These are phyloP conservation scores for Cnidoscolus chayamansa DNA, from an alignment of 441 rosid species.

Conservation along the genomic window DNA sequence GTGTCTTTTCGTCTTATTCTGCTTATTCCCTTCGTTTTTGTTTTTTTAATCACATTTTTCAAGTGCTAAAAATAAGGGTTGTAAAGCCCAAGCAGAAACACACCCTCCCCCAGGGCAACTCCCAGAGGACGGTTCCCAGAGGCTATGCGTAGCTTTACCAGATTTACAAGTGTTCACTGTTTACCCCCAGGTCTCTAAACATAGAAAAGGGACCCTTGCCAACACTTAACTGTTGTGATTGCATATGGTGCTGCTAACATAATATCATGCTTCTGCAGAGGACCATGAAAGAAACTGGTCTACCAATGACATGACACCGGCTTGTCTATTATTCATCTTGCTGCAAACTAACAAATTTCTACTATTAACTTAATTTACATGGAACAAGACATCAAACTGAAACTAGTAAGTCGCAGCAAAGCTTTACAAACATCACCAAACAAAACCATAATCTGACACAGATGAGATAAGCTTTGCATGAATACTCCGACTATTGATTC, in stretches of 20 bases:
- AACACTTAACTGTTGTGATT: background rate
- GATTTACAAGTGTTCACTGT: too few species aligned
- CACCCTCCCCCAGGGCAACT: too few species aligned
- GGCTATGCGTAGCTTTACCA: too few species aligned
- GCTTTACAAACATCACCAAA: constrained; percentile 20
- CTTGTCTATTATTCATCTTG: background rate
- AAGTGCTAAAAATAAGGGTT: too few species aligned
- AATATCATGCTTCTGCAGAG: background rate
- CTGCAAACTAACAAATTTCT: background rate
- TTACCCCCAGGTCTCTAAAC: too few species aligned
- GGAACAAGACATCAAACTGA: constrained; percentile 9
- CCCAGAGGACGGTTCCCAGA: too few species aligned
- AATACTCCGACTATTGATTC: constrained; percentile 20
- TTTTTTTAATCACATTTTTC: too few species aligned
- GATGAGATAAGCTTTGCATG: constrained; percentile 13
- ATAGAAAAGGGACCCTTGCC: too few species aligned
- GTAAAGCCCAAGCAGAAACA: too few species aligned
- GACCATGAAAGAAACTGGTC: background rate
- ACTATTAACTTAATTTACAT: constrained; percentile 12
- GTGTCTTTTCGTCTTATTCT: too few species aligned
- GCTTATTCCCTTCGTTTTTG: too few species aligned
- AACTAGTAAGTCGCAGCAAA: constrained; percentile 1
- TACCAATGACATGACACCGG: background rate
- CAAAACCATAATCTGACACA: constrained; percentile 20
- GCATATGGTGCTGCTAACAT: background rate